These are phyloP conservation scores for Xerocomellus chrysenteron DNA, from an alignment of 768 basidiomycete species.

Conservation along the genomic window DNA sequence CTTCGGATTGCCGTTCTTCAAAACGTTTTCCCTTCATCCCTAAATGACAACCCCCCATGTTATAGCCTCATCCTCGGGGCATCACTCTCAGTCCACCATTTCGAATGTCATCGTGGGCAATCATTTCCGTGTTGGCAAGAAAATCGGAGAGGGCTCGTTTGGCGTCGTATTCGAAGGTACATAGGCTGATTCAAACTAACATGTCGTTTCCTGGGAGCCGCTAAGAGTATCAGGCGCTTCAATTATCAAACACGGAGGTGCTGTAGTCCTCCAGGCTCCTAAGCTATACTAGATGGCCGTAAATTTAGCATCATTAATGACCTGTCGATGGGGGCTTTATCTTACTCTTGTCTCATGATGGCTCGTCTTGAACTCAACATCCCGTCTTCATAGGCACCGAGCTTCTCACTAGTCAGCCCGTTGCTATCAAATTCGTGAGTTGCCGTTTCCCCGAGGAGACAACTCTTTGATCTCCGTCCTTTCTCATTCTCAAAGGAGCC, in stretches of 20 bases:
- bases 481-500: slow-evolving; percentile 77
- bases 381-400: slow-evolving; percentile 65
- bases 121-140: too few relatives aligned
- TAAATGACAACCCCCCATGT: slow-evolving; percentile 81
- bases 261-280: neutral
- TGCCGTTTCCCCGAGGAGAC: slow-evolving; percentile 9
- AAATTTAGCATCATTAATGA: slow-evolving; percentile 2
- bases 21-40: neutral
- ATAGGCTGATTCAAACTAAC: slow-evolving; percentile 42
- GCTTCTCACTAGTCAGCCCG: slow-evolving; percentile 78
- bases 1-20: slow-evolving; percentile 30
- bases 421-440: slow-evolving; percentile 96
- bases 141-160: slow-evolving; percentile 98
- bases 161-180: slow-evolving; percentile 97
- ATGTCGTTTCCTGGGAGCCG: slow-evolving; percentile 2
- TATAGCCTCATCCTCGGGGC: slow-evolving; percentile 78
- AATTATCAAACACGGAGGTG: slow-evolving; percentile 2
- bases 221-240: slow-evolving; percentile 13
- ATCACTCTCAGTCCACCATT: too few relatives aligned
- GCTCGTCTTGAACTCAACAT: slow-evolving; percentile 11
- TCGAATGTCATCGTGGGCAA: too few relatives aligned
- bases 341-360: neutral
- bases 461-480: slow-evolving; percentile 12
- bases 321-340: neutral
- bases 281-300: slow-evolving; percentile 3